These are phyloP conservation scores for Colletotrichum sp. DNA, from an alignment of 2,329 filamentous ascomycete genomes.

Conservation along the genomic window DNA sequence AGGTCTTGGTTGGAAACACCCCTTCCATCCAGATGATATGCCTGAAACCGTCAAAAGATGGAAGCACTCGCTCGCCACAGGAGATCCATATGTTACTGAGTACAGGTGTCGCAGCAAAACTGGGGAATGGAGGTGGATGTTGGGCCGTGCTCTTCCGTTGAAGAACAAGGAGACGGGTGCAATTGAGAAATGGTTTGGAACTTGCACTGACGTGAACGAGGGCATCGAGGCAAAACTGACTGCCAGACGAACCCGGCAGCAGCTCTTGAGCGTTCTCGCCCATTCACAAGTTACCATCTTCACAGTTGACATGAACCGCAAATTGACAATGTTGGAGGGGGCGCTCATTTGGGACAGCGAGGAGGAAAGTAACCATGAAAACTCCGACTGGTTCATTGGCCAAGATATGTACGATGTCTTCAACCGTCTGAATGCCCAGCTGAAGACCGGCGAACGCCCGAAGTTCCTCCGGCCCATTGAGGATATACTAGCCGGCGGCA, in stretches of 20 bases:
- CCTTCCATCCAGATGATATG: constrained; percentile 76
- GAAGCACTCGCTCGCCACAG: constrained; percentile 68
- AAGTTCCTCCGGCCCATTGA: constrained; percentile 65
- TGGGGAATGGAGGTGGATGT: constrained; percentile 80
- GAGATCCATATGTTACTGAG: constrained; percentile 72
- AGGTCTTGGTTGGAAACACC: constrained; percentile 65
- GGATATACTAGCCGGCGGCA: constrained; percentile 66
- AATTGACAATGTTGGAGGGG: constrained; percentile 74
- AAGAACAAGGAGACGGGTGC: constrained; percentile 67
- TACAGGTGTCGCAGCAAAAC: constrained; percentile 72
- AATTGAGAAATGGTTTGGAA: constrained; percentile 83
- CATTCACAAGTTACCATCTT: constrained; percentile 80
- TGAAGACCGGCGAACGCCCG: constrained; percentile 47
- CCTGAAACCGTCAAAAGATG: constrained; percentile 59
- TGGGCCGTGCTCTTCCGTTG: constrained; percentile 74
- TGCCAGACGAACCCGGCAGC: constrained; percentile 70
- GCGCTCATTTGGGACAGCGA: constrained; percentile 60
- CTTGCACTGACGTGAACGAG: constrained; percentile 81
- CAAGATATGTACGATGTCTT: constrained; percentile 71
- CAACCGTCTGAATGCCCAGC: constrained; percentile 48
- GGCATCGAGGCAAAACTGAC: constrained; percentile 71
- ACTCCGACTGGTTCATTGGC: constrained; percentile 60
- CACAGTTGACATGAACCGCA: constrained; percentile 67
- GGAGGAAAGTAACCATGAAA: constrained; percentile 33
- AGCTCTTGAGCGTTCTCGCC: constrained; percentile 74